Conservation (phyloP, 2,329 filamentous ascomycete genomes). For the Lasiodiplodia hormozganensis region DNA sequence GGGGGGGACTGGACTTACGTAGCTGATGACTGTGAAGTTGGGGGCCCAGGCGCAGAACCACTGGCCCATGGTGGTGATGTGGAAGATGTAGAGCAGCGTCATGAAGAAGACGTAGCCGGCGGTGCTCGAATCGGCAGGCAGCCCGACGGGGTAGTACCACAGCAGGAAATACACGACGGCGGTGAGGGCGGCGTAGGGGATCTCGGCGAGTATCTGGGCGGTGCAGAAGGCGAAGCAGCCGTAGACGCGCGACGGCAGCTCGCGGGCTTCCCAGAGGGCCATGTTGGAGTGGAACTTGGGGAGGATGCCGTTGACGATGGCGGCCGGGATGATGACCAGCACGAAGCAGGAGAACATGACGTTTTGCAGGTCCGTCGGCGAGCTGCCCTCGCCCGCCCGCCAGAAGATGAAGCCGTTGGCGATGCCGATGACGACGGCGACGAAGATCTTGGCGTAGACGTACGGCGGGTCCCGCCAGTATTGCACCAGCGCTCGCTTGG, state of each 20-base stretch:
- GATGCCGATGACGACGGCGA: slow-evolving; percentile 52
- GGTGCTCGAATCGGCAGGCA: neutral
- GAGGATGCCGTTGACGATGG: slow-evolving; percentile 63
- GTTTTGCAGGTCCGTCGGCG: slow-evolving; percentile 51
- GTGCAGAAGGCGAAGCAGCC: slow-evolving; percentile 77
- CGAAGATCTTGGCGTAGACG: slow-evolving; percentile 42
- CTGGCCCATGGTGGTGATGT: too few relatives aligned
- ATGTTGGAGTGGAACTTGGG: slow-evolving; percentile 65
- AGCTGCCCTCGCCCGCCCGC: slow-evolving; percentile 26
- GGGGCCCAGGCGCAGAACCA: too few relatives aligned
- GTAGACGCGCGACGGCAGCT: slow-evolving; percentile 72
- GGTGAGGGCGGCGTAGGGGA: neutral
- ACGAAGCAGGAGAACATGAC: slow-evolving; percentile 60
- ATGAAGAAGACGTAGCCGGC: too few relatives aligned
- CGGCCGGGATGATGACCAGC: slow-evolving; percentile 50
- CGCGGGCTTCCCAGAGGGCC: slow-evolving; percentile 65
- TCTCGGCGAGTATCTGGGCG: slow-evolving; percentile 73
- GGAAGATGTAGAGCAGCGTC: too few relatives aligned
- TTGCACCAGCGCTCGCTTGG: slow-evolving; percentile 30
- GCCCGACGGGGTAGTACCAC: slow-evolving; percentile 68
- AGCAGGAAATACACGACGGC: slow-evolving; percentile 68
- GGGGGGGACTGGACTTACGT: too few relatives aligned
- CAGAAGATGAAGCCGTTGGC: slow-evolving; percentile 30
- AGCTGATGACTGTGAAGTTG: too few relatives aligned
- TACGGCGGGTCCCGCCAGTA: slow-evolving; percentile 53